Conservation (phyloP, 148 eudicot species). For the Heliamphora exappendiculata region DNA sequence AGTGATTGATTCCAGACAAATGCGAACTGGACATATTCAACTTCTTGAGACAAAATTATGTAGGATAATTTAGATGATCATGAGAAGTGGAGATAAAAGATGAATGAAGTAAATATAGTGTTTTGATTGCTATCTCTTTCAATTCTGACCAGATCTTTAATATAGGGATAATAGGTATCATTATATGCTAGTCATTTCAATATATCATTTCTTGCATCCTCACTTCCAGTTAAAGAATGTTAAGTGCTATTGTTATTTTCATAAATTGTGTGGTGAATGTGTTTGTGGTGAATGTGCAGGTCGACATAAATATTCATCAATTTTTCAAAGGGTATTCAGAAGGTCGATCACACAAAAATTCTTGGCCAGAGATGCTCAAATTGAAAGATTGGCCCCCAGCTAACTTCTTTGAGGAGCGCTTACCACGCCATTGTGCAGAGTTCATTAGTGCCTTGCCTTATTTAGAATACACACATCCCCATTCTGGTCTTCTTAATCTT, state of each 20-base stretch:
- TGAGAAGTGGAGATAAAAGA: not conserved
- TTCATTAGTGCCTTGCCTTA: slow-evolving; percentile 65
- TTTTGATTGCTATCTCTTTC: not conserved
- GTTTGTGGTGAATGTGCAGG: slow-evolving; percentile 24
- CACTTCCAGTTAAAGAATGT: not conserved
- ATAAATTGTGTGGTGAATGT: not conserved
- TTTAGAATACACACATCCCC: slow-evolving; percentile 62
- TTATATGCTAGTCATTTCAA: not conserved
- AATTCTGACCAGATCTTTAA: not conserved
- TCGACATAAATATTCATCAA: slow-evolving; percentile 41
- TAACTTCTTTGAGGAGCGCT: slow-evolving; percentile 41
- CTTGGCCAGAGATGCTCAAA: slow-evolving; percentile 59
- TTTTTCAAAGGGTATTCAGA: slow-evolving; percentile 48
- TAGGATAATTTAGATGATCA: not conserved
- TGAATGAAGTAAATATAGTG: not conserved
- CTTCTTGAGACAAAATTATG: not conserved
- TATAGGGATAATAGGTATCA: too few species aligned
- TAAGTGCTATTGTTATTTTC: not conserved
- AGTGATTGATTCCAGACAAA: not conserved
- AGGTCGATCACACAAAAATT: slow-evolving; percentile 12
- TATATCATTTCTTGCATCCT: not conserved
- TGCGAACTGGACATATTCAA: too few species aligned
- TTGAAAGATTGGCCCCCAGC: slow-evolving; percentile 69
- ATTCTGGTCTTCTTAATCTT: slow-evolving; percentile 40
- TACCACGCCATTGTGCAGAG: slow-evolving; percentile 63